Base-by-base conservation (phyloP, 1,284 basidiomycete species). In the Naganishia sp. region DNA sequence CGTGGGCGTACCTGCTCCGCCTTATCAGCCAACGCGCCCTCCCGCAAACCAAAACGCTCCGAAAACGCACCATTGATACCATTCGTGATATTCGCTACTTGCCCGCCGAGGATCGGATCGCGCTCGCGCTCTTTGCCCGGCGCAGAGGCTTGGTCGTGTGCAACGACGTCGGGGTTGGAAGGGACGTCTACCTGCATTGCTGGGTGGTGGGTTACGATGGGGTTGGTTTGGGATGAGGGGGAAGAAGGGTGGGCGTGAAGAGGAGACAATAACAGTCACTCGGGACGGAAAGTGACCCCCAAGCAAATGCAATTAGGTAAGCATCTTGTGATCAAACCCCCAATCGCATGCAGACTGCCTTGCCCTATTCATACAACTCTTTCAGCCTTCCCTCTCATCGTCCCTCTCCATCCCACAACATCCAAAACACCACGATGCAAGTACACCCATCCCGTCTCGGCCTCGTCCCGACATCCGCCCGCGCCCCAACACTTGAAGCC, bases 101-200 rank as follows among this genome's bases (percentile, higher is more conserved):
- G 75, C 17, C 78, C 77, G 46, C 77, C 76, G 60, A 77, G 76
- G 31, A 80, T 60, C 7, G 79, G 77, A 63, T 79, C 78, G 66
- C 76, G 72, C 71, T 81, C 79, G 61, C 77, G 72, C 65, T 80
- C 79, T 65, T 81, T 81, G 25, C 79, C 79, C 0, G 79, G 78
- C 0, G 79, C 79, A 17, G 71, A 63, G 6, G 75, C 63, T 25
- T 77, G 68, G 66, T 80, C 77, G 53, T 78, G 77, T 25, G 74
- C 73, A 15, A 69, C 67, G 17, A 79, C 78, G 54, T 73, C 73
- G 1, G 57, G 39, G 21, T 61, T 51, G 18, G 46, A 35, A 41
- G 63, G 66, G 42, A 61, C 49, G 46, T 57, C 53, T 32, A 47
- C 54, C 57, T 58, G 50, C 61, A 66, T 56, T 21, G 52, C 41